Conservation (phyloP, 2,329 filamentous ascomycete species). For the Arthrobotrys sphaeroides region DNA sequence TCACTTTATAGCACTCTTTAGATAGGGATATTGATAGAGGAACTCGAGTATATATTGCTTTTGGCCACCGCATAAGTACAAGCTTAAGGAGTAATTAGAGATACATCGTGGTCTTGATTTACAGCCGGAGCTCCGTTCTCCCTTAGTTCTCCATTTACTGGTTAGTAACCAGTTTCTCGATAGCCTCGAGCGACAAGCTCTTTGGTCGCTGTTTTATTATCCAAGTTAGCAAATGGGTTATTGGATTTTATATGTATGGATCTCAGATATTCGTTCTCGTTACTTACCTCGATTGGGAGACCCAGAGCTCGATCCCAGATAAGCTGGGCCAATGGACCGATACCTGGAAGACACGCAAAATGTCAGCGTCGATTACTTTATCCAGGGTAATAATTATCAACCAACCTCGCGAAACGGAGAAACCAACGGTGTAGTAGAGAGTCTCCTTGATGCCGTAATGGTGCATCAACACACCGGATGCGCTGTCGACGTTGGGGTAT, state of each 20-base stretch:
- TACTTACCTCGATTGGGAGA: constrained; percentile 79
- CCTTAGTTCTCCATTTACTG: constrained; percentile 29
- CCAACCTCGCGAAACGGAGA: constrained; percentile 72
- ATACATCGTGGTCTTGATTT: constrained; percentile 13
- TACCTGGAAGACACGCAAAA: constrained; percentile 60
- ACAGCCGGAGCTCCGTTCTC: constrained; percentile 1
- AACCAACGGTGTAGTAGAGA: constrained; percentile 85
- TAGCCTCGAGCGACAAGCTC: constrained; percentile 90
- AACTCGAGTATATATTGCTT: constrained; percentile 4
- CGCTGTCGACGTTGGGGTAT: constrained; percentile 94
- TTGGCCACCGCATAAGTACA: neutral
- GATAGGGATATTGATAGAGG: neutral
- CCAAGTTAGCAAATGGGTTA: constrained; percentile 7
- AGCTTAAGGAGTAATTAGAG: neutral
- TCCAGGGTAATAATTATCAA: neutral
- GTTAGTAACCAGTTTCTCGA: constrained; percentile 71
- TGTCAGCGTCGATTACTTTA: constrained; percentile 62
- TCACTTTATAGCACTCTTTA: neutral
- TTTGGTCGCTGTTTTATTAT: constrained; percentile 72
- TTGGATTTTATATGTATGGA: no score
- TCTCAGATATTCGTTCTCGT: neutral
- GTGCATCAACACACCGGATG: constrained; percentile 93
- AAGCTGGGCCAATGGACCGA: constrained; percentile 91
- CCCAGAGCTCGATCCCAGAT: constrained; percentile 96
- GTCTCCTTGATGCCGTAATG: constrained; percentile 96